phyloP scores from a whole-genome alignment of 441 rosid species.

The Francoa sonchifolia region DNA sequence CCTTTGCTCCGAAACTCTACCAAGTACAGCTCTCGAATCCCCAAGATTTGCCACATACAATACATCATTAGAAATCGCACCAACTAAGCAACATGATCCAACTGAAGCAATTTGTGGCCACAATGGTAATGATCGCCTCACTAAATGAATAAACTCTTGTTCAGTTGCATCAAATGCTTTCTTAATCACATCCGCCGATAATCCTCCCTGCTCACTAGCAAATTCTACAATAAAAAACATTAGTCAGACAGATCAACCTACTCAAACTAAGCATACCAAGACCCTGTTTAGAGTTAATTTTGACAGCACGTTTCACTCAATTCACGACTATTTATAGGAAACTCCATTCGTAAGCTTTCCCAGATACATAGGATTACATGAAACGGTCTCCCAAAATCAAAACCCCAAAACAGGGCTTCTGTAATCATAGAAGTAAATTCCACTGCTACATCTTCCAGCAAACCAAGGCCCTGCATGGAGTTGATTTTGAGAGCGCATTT shows the following conservation, averaged over 20 bases:
- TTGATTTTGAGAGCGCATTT: too few species aligned
- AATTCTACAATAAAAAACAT: conserved; percentile 52
- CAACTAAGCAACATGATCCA: conserved; percentile 84
- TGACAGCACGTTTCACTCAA: too few species aligned
- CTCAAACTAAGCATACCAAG: too few species aligned
- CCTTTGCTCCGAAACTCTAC: conserved; percentile 30
- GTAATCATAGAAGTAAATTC: too few species aligned
- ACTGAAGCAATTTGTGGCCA: conserved; percentile 76
- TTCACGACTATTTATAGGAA: too few species aligned
- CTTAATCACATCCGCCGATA: conserved; percentile 62
- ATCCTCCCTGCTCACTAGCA: conserved; percentile 58
- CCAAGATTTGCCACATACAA: conserved; percentile 83
- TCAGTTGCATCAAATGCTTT: conserved; percentile 74
- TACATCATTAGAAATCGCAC: conserved; percentile 54
- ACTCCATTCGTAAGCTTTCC: too few species aligned
- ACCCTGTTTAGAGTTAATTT: too few species aligned
- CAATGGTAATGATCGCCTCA: conserved; percentile 38
- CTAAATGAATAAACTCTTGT: conserved; percentile 63
- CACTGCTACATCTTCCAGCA: too few species aligned
- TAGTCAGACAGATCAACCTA: background rate
- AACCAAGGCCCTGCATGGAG: too few species aligned
- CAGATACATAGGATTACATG: too few species aligned
- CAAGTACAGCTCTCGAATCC: conserved; percentile 85
- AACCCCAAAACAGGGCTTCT: too few species aligned
- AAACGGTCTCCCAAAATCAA: too few species aligned